Percentiles rank a stretch among this genome's conserved stretches.
These are phyloP conservation scores for Eutrema japonicum DNA, from an alignment of 345 rosid species.

Conservation along the genomic window DNA sequence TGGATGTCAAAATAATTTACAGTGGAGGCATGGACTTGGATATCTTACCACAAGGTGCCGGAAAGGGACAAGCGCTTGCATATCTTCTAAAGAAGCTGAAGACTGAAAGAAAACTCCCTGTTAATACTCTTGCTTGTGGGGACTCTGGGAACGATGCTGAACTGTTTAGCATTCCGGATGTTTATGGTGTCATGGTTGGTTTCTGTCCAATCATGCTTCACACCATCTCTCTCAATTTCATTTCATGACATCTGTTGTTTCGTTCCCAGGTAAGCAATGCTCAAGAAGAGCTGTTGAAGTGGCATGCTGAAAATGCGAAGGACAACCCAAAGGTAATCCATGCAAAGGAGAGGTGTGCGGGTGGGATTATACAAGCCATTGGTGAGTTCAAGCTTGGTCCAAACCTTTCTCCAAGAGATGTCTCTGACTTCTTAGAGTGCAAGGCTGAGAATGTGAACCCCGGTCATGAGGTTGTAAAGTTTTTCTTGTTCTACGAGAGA, in stretches of 20 bases:
- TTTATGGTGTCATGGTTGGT: slow-evolving; percentile 92
- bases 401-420: slow-evolving; percentile 83
- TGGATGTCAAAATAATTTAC: slow-evolving; percentile 92
- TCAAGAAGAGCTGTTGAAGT: slow-evolving; percentile 93
- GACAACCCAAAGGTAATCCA: slow-evolving; percentile 78
- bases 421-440: slow-evolving; percentile 50
- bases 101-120: slow-evolving; percentile 70
- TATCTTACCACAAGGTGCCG: slow-evolving; percentile 93
- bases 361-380: slow-evolving; percentile 89
- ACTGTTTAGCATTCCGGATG: slow-evolving; percentile 86
- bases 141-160: slow-evolving; percentile 99
- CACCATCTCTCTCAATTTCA: background rate
- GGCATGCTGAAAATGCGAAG: slow-evolving; percentile 91
- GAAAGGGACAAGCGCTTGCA: slow-evolving; percentile 98
- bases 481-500: slow-evolving; percentile 79
- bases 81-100: slow-evolving; percentile 79
- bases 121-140: slow-evolving; percentile 92
- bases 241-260: slow-evolving; percentile 8
- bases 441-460: slow-evolving; percentile 51
- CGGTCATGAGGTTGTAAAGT: slow-evolving; percentile 64
- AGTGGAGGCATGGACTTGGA: slow-evolving; percentile 97
- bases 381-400: slow-evolving; percentile 93
- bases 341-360: slow-evolving; percentile 88
- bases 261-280: slow-evolving; percentile 83
- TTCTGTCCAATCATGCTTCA: background rate